Evolutionary conservation across 1,284 basidiomycete genomes (phyloP), one percentile per base, ranked within the genome.

Genomic region (Microbotryum violaceum): DNA sequence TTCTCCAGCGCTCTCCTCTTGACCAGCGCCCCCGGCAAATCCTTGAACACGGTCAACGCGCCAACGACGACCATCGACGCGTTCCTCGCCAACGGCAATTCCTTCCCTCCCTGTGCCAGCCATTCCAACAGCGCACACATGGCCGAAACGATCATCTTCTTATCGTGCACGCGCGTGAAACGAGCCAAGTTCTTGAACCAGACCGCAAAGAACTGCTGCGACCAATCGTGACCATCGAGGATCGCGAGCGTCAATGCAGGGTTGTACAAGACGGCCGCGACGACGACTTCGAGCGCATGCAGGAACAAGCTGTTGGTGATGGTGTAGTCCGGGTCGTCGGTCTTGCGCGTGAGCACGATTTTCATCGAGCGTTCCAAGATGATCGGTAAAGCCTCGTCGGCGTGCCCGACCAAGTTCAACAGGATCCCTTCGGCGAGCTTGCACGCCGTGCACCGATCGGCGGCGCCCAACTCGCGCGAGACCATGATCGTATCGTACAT

Each of bases 161-260:
- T 91, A 75, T 93, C 90, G 74, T 94, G 89, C 46, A 93, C 89
- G n/a, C 89, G 82, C 4, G 87, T 87, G 50, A 91, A 79, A 54
- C 80, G 81, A 33, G 79, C 77, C 25, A 83, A 79, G 54, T 78
- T 76, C 60, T 82, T 83, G 74, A 91, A 86, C 86, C 89, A 91
- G 65, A 79, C 80, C 70, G 88, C 83, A 72, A 94, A 91, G 79
- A 93, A 89, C 20, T 75, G 49, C 83, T 82, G 1, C 5, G 84
- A 85, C 3, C 83, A 77, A 29, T 70, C 65, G 57, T 75, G 67
- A 23, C 70, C 75, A 72, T 90, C 88, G 79, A 92, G 86, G 62
- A 88, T 75, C 66, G 84, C 83, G 47, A 93, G 79, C 6, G 90
- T 80, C 0, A 87, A 83, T 0, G 80, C 77, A 1, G 91, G 84